These are phyloP conservation scores for Phylloporus sp. DNA, from an alignment of 768 basidiomycete genomes.

Conservation along the genomic window DNA sequence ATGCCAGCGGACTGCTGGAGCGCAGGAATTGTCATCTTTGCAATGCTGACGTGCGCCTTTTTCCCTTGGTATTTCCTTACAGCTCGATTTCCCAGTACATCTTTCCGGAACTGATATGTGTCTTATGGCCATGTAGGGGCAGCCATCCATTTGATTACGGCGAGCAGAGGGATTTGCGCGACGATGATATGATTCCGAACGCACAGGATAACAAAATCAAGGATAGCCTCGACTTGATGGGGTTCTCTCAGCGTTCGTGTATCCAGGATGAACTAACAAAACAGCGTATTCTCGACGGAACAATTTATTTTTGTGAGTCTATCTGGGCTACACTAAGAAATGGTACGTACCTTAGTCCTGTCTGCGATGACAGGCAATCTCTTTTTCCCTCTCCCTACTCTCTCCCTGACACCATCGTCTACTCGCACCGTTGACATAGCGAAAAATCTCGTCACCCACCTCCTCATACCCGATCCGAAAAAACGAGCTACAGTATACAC, in stretches of 20 bases:
- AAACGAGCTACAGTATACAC: conserved; percentile 59
- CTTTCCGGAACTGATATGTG: conserved; percentile 10
- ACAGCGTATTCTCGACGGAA: conserved; percentile 62
- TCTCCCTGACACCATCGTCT: conserved; percentile 7
- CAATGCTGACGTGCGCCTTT: conserved; percentile 73
- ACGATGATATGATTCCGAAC: conserved; percentile 5
- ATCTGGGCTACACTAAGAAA: conserved; percentile 56
- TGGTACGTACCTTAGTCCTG: conserved; percentile 40
- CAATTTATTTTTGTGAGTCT: conserved; percentile 49
- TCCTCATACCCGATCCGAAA: conserved; percentile 56
- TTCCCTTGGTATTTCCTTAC: background rate
- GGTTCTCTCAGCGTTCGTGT: conserved; percentile 32
- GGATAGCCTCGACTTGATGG: conserved; percentile 31
- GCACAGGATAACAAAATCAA: conserved; percentile 26
- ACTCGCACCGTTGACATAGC: conserved; percentile 32
- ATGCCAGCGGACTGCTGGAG: conserved; percentile 94
- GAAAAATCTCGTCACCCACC: conserved; percentile 50
- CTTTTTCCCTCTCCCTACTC: background rate
- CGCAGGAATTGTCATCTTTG: conserved; percentile 73
- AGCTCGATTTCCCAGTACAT: background rate
- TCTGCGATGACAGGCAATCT: conserved; percentile 1
- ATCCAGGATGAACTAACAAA: conserved; percentile 61
- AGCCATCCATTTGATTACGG: conserved; percentile 76
- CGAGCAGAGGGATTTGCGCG: conserved; percentile 17
- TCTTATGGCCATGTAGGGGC: conserved; percentile 43